These are phyloP conservation scores for Catharanthus roseus DNA, from an alignment of 257 asterid species.

Conservation along the genomic window DNA sequence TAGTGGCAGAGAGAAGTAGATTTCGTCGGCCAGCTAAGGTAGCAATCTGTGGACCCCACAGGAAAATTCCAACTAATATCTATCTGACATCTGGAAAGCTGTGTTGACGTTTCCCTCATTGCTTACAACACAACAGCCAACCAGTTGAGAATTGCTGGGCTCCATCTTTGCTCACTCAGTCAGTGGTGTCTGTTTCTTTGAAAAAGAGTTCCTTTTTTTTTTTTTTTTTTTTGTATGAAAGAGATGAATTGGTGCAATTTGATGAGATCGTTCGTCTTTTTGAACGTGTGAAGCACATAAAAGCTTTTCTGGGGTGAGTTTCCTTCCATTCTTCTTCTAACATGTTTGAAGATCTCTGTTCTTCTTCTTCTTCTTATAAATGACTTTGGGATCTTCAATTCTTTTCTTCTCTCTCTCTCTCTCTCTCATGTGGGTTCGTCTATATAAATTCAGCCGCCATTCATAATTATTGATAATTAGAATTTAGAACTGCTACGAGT, in stretches of 20 bases:
- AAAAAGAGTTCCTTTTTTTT: no score
- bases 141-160: not conserved
- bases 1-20: no score
- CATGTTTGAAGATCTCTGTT: not conserved
- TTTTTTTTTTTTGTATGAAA: no score
- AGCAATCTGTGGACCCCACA: not conserved
- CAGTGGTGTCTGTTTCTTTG: not conserved
- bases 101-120: not conserved
- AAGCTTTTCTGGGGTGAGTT: not conserved
- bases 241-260: constrained; percentile 1
- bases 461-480: not conserved
- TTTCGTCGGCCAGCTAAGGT: not conserved
- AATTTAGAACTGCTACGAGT: not conserved
- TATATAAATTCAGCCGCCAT: not conserved
- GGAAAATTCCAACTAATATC: not conserved
- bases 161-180: not conserved
- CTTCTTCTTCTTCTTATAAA: not conserved
- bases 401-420: not conserved
- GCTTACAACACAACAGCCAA: not conserved
- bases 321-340: constrained; percentile 10
- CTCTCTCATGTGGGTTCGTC: not conserved
- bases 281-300: constrained; percentile 8
- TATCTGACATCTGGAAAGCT: not conserved
- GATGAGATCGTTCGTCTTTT: not conserved
- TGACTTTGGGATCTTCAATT: no score